phyloP scores from a whole-genome alignment of 2,329 filamentous ascomycete species.

The Lecanosticta acicola region DNA sequence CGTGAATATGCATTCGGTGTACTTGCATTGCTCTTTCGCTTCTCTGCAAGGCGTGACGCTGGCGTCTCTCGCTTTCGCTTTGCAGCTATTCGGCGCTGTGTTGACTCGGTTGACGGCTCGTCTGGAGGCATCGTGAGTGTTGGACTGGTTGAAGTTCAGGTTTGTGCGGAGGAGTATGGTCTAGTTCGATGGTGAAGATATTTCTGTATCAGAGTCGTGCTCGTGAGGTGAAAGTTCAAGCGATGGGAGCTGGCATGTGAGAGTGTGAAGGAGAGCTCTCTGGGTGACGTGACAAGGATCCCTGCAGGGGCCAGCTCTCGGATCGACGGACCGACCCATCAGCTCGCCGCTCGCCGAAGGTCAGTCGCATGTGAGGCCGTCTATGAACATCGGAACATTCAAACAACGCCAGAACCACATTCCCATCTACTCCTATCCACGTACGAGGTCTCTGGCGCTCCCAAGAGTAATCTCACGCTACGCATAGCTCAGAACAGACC shows the following conservation, averaged over 20 bases:
- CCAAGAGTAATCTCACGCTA: no score
- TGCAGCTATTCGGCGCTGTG: conserved; percentile 12
- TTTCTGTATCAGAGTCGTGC: background rate
- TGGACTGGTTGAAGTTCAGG: background rate
- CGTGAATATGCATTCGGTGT: conserved; percentile 32
- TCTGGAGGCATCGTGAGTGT: conserved; percentile 18
- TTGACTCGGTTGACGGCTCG: conserved; percentile 18
- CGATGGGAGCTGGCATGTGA: background rate
- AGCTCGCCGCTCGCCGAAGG: background rate
- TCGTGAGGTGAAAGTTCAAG: background rate
- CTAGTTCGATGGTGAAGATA: no score
- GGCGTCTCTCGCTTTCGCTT: conserved; percentile 31
- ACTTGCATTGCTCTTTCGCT: conserved; percentile 20
- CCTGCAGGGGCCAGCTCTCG: background rate
- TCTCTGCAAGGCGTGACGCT: conserved; percentile 22
- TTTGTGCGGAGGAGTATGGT: background rate
- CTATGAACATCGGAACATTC: background rate
- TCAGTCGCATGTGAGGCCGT: no score
- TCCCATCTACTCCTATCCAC: conserved; percentile 3
- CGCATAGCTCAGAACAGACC: background rate
- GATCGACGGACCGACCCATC: background rate
- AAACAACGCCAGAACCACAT: conserved; percentile 3
- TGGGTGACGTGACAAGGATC: background rate
- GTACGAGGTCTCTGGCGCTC: no score
- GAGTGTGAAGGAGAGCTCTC: background rate